Evolutionary conservation across 805 yeast species (phyloP).

Genomic region (Scheffersomyces lignosus): DNA sequence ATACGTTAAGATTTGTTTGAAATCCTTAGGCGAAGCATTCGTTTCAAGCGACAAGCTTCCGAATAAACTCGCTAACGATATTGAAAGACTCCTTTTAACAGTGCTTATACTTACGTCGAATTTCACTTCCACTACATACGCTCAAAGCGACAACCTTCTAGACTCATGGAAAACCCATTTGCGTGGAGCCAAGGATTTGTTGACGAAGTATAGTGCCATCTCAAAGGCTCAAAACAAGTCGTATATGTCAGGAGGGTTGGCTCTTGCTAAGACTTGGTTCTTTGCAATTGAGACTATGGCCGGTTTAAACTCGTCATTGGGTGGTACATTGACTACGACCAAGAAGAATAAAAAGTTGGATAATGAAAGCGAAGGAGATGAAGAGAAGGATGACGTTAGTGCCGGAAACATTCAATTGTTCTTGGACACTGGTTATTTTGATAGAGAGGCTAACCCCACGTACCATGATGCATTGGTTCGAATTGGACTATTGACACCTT

Average conservation of each 20-base stretch:
- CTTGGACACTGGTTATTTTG: constrained; percentile 33
- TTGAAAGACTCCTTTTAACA: constrained; percentile 25
- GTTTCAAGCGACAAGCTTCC: constrained; percentile 9
- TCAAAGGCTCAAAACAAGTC: constrained; percentile 2
- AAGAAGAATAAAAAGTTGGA: constrained; percentile 1
- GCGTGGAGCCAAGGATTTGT: constrained; percentile 25
- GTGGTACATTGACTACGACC: constrained; percentile 13
- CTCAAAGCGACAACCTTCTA: constrained; percentile 9
- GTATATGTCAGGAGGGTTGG: constrained; percentile 19
- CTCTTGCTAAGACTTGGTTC: constrained; percentile 28
- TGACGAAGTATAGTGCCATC: constrained; percentile 17
- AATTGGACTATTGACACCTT: constrained; percentile 23
- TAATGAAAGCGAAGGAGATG: not conserved
- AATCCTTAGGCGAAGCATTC: constrained; percentile 19
- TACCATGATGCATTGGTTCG: constrained; percentile 32
- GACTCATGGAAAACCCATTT: constrained; percentile 25
- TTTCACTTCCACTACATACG: constrained; percentile 21
- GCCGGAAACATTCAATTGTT: constrained; percentile 13
- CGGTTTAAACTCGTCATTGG: constrained; percentile 15
- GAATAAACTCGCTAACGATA: constrained; percentile 14
- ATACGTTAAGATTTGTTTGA: constrained; percentile 21
- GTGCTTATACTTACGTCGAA: constrained; percentile 22
- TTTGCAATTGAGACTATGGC: constrained; percentile 26
- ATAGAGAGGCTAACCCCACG: constrained; percentile 21
- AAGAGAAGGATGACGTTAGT: not conserved